A percentile compares a stretch with the other conserved stretches of the same genome.
phyloP scores from a whole-genome alignment of 2,329 filamentous ascomycete species.

The Aspergillus novoparasiticus region DNA sequence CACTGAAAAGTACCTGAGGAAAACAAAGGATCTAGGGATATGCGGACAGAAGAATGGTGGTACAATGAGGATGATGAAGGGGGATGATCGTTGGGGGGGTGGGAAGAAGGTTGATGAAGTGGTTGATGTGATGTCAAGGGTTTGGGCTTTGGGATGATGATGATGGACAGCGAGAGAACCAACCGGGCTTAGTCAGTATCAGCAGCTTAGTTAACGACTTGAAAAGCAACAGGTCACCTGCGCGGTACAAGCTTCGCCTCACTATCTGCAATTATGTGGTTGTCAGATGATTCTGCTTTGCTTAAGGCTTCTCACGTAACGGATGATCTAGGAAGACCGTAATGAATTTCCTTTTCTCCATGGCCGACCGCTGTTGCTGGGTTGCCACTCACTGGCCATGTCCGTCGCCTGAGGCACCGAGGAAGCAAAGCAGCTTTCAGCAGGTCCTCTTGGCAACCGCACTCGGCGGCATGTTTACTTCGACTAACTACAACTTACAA shows the following conservation, averaged over 20 bases:
- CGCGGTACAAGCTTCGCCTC: background rate
- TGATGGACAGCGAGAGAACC: constrained; percentile 30
- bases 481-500: background rate
- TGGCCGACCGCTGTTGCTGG: background rate
- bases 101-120: constrained; percentile 27
- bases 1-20: constrained; percentile 15
- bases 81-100: constrained; percentile 9
- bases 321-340: background rate
- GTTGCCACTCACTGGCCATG: background rate
- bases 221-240: constrained; percentile 20
- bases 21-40: constrained; percentile 11
- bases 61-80: constrained; percentile 11
- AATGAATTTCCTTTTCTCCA: background rate
- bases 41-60: constrained; percentile 25
- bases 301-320: background rate
- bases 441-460: constrained; percentile 8
- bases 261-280: background rate
- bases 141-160: constrained; percentile 27
- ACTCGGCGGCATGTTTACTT: background rate
- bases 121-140: constrained; percentile 45
- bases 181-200: constrained; percentile 38
- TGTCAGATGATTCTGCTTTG: background rate
- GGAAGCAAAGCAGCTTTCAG: background rate
- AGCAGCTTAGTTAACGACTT: constrained; percentile 24
- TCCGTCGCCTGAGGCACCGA: constrained; percentile 7